Evolutionary conservation across 371 early-diverging fungal species (phyloP), one percentile per base, ranked within the genome.

Genomic region (Mucor velutinosus): DNA sequence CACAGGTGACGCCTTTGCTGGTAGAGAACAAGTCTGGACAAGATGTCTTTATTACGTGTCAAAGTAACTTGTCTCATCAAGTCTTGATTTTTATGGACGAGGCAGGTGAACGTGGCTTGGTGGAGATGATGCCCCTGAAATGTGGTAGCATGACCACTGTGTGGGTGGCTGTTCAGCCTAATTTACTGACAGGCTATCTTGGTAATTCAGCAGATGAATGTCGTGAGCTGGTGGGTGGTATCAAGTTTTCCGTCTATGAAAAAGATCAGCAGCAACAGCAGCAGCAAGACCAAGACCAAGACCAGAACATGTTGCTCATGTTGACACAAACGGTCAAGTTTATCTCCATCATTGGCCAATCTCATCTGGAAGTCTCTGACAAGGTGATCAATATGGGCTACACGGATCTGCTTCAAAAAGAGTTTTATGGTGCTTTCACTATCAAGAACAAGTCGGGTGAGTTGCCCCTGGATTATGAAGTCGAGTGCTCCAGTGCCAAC

Each of bases 131-230:
- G 56, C 77, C 87, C 2, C 73, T 89, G 55, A 87, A 82, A 59
- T 78, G 79, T 29, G 77, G 78, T 32, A 80, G 83, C 30, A 82
- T 78, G 78, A 66, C 84, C 5, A 88, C 87, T 0, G 85, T 94
- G 1, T 94, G 91, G 85, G 87, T 95, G 0, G 95, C 94, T 0
- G 82, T 95, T 1, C 93, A 93, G 57, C 95, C 95, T 7, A 90
- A 89, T 62, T 69, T 91, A 11, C 69, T 87, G 51, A 81, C 84
- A 3, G 80, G 81, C 3, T 81, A 80, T 39, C 67, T 83, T 47
- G 77, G 78, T 35, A 77, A 58, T 37, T 72, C 75, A 6, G 81
- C 76, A 19, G 86, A 82, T 23, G 92, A 92, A 45, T 88, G 87
- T 45, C 86, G 94, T 33, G 88, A 85, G 30, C 80, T 94, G 43